Evolutionary conservation across 2,329 filamentous ascomycete genomes (phyloP), one percentile per base, ranked within the genome.

Genomic region (Magnaporthiopsis poae): DNA sequence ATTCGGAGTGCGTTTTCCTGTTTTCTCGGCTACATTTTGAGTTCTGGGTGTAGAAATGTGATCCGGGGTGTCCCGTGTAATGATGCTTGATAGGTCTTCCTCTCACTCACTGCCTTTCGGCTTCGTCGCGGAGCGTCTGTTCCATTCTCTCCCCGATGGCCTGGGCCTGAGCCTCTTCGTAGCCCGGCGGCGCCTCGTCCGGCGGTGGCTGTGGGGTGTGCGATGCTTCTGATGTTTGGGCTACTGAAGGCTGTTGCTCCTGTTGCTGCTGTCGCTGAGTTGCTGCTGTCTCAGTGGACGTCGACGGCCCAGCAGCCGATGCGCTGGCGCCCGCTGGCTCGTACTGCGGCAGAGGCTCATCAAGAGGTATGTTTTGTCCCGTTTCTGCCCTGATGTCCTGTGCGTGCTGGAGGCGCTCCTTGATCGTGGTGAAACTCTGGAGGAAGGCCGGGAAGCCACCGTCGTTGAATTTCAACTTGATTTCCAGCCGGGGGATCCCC

Each of bases 401-500:
- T 9, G 88, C 91, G 72, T 97, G 91, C 70, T 89, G 85, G 66
- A 96, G 79, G 8, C 92, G 85, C 74, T 96, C 93, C 74, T 91
- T 92, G 70, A 97, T 87, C 66, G 90, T 84, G 72, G 96, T 91
- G 73, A 93, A 96, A 65, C 86, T 86, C 64, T 86, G 85, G 72
- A 93, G 89, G 74, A 96, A 98, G 71, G 96, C 92, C 75, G 90
- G 95, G 67, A 93, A 93, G n/a, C 94, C 94, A 61, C 94, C 94
- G 69, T 98, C 93, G 74, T 92, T 93, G 81, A 98, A 98, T 29
- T 89, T 92, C 72, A 97, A 84, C 75, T 90, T 92, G 70, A 96
- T 77, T 72, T 95, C 91, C 61, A 96, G 82, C 35, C 88, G 86
- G 25, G 88, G 84, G 69, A 91, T 84, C 29, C 89, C 82, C 5